Conservation (phyloP, 495 filamentous ascomycete genomes). For the Talaromyces thailandensis region DNA sequence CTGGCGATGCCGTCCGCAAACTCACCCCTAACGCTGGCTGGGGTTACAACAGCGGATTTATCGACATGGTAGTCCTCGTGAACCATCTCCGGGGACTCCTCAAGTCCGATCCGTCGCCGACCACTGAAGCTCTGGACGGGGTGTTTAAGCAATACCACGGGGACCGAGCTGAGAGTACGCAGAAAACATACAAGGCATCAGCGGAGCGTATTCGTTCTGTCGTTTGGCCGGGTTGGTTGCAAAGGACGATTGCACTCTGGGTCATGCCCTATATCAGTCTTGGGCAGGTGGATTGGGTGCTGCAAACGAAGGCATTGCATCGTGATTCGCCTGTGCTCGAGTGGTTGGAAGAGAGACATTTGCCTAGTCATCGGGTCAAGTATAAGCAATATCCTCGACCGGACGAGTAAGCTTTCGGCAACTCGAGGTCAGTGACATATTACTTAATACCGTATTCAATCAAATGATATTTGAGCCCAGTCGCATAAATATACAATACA, state of each 20-base stretch:
- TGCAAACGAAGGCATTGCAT: neutral
- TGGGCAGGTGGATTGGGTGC: neutral
- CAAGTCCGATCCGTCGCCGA: neutral
- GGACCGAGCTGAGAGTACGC: neutral
- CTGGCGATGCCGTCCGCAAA: slow-evolving; percentile 34
- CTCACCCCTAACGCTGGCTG: slow-evolving; percentile 16
- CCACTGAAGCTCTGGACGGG: neutral
- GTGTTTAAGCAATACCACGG: slow-evolving; percentile 1
- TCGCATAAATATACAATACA: neutral
- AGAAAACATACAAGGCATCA: slow-evolving; percentile 1
- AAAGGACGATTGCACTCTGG: neutral
- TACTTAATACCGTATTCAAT: neutral
- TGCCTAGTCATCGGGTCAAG: neutral
- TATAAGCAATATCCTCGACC: neutral
- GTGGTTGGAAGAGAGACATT: slow-evolving; percentile 1
- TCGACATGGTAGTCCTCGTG: slow-evolving; percentile 19
- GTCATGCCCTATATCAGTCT: neutral
- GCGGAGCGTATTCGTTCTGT: neutral
- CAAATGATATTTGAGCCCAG: neutral
- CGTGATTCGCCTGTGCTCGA: slow-evolving; percentile 1
- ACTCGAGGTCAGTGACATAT: neutral
- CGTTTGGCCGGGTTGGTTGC: slow-evolving; percentile 2
- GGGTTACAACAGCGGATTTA: slow-evolving; percentile 24
- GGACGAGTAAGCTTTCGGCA: neutral
- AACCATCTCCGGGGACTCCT: slow-evolving; percentile 9